phyloP scores from a whole-genome alignment of 2,329 filamentous ascomycete species.

The Gaeumannomyces tritici region DNA sequence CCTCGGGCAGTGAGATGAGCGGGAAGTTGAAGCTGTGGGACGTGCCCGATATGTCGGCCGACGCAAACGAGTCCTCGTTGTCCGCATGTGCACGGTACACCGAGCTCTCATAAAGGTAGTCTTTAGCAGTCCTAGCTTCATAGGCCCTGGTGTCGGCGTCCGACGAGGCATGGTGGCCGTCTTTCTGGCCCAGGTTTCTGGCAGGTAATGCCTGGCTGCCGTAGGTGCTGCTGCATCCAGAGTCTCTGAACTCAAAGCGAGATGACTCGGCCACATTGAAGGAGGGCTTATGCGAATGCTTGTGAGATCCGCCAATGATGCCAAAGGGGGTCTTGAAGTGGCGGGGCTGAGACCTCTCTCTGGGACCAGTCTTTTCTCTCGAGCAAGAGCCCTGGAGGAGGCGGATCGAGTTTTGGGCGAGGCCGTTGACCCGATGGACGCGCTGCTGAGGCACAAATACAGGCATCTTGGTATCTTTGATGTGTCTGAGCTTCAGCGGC shows the following conservation, averaged over 20 bases:
- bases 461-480: slow-evolving; percentile 14
- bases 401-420: slow-evolving; percentile 13
- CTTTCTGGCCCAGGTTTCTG: background rate
- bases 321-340: background rate
- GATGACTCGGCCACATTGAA: background rate
- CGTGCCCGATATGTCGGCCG: slow-evolving; percentile 6
- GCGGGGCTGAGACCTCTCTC: background rate
- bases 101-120: background rate
- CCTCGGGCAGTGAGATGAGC: slow-evolving; percentile 20
- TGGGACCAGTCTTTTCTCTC: background rate
- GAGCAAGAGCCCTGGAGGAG: slow-evolving; percentile 3
- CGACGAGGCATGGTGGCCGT: background rate
- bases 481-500: slow-evolving; percentile 8
- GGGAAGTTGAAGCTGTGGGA: slow-evolving; percentile 18
- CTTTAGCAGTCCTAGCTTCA: background rate
- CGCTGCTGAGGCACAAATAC: slow-evolving; percentile 20
- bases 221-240: background rate
- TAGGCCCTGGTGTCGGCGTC: background rate
- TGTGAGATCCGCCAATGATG: background rate
- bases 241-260: slow-evolving; percentile 10
- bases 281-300: background rate
- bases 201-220: background rate
- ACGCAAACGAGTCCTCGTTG: background rate
- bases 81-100: background rate
- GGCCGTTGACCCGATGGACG: slow-evolving; percentile 21